A percentile compares a stretch with the other conserved stretches of the same genome.
These are phyloP conservation scores for Dalbergia cultrata DNA, from an alignment of 306 rosid species.

Conservation along the genomic window DNA sequence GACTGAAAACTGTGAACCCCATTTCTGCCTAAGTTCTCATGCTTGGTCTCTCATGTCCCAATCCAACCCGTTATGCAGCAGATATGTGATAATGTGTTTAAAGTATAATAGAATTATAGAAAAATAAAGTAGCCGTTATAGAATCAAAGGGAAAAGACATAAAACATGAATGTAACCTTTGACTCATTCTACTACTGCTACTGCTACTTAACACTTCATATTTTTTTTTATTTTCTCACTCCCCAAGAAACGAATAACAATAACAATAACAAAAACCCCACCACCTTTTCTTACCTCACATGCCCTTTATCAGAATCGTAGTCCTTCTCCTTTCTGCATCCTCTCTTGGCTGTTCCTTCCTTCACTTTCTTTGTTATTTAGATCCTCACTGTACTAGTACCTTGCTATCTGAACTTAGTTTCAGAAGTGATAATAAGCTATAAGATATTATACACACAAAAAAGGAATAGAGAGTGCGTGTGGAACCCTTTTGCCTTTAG, in stretches of 20 bases:
- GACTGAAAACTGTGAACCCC: slow-evolving; percentile 20
- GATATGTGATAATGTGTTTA: not conserved
- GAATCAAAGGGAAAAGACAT: slow-evolving; percentile 30
- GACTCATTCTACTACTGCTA: slow-evolving; percentile 56
- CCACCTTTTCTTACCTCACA: slow-evolving; percentile 48
- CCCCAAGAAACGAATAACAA: not conserved
- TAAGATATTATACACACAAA: not conserved
- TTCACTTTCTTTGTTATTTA: slow-evolving; percentile 26
- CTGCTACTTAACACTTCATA: no score
- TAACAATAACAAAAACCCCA: slow-evolving; percentile 40
- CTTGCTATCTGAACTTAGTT: not conserved
- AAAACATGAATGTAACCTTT: slow-evolving; percentile 50
- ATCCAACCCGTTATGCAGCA: slow-evolving; percentile 63
- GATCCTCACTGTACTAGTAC: not conserved
- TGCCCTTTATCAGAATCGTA: slow-evolving; percentile 39
- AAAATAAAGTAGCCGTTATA: slow-evolving; percentile 77
- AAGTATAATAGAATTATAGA: slow-evolving; percentile 25
- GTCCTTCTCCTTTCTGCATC: not conserved
- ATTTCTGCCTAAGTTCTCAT: slow-evolving; percentile 24
- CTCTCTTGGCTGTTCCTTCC: slow-evolving; percentile 25
- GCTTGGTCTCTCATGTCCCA: slow-evolving; percentile 47
- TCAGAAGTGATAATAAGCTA: not conserved
- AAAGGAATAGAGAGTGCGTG: not conserved
- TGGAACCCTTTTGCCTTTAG: slow-evolving; percentile 16
- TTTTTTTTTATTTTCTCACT: not conserved